Evolutionary conservation across 176 grass and related monocot species (phyloP).

Genomic region (Oryza nivara): DNA sequence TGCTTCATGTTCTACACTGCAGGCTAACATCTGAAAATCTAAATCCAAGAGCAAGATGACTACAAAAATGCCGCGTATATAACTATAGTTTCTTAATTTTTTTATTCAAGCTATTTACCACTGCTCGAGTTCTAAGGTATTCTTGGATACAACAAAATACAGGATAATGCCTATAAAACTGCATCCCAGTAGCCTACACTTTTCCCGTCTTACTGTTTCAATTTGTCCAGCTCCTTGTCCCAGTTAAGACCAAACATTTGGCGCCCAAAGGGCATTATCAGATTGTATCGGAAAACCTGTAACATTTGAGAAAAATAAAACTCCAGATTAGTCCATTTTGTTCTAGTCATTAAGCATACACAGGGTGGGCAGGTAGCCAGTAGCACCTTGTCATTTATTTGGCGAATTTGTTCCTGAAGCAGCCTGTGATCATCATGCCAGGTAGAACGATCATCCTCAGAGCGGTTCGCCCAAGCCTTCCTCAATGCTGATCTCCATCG

Average conservation of each 20-base stretch:
- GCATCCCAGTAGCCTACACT: not conserved
- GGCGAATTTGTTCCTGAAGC: constrained; percentile 66
- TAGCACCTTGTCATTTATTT: constrained; percentile 82
- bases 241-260: constrained; percentile 92
- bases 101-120: not conserved
- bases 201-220: constrained; percentile 44
- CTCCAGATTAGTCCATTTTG: not conserved
- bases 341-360: too few species aligned
- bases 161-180: not conserved
- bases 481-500: constrained; percentile 61
- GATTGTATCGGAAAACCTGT: constrained; percentile 88
- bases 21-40: not conserved
- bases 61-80: not conserved
- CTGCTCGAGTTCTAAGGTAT: constrained; percentile 32
- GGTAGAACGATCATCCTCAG: constrained; percentile 34
- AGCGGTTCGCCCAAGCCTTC: constrained; percentile 57
- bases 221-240: constrained; percentile 82
- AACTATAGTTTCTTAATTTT: not conserved
- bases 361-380: not conserved
- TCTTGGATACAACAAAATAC: constrained; percentile 30
- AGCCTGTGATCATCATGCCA: constrained; percentile 52
- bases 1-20: not conserved
- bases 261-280: constrained; percentile 81
- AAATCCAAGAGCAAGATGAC: not conserved
- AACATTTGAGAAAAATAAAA: constrained; percentile 28